phyloP scores from a whole-genome alignment of 352 stramenopile genomes.

The Sclerospora graminicola region DNA sequence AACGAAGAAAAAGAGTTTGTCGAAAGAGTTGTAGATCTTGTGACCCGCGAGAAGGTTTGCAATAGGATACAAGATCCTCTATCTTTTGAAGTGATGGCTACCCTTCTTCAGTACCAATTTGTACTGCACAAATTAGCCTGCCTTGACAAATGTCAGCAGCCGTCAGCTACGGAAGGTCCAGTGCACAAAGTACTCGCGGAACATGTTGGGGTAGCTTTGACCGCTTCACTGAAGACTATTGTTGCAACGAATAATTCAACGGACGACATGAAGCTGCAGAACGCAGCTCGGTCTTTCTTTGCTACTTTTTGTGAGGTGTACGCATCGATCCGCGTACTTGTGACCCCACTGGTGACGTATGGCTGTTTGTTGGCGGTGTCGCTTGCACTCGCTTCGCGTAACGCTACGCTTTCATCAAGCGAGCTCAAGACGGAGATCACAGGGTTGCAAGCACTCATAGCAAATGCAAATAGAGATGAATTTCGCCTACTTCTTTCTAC shows the following conservation, averaged over 20 bases:
- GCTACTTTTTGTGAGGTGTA: constrained; percentile 42
- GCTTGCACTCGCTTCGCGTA: constrained; percentile 13
- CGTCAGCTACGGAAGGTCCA: not conserved
- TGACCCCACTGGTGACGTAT: constrained; percentile 42
- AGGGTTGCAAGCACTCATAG: constrained; percentile 33
- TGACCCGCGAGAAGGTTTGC: constrained; percentile 13
- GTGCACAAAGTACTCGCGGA: constrained; percentile 16
- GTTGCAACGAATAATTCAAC: constrained; percentile 4
- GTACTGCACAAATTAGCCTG: constrained; percentile 10
- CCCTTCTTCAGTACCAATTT: constrained; percentile 46
- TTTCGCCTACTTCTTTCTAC: constrained; percentile 54
- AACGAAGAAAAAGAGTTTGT: constrained; percentile 27
- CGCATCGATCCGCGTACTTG: constrained; percentile 27
- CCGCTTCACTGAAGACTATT: constrained; percentile 36
- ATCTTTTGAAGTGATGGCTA: constrained; percentile 37
- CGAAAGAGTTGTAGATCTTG: constrained; percentile 14
- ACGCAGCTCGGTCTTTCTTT: constrained; percentile 44
- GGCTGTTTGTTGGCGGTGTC: constrained; percentile 51
- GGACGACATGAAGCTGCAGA: constrained; percentile 5
- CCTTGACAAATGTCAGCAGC: constrained; percentile 5
- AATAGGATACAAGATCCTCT: constrained; percentile 6
- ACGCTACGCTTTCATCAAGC: not conserved
- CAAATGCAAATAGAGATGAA: constrained; percentile 60
- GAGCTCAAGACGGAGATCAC: constrained; percentile 12
- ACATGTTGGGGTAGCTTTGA: constrained; percentile 24